Base-by-base conservation (phyloP, 495 filamentous ascomycete genomes). In the Penicillium coprophilum region DNA sequence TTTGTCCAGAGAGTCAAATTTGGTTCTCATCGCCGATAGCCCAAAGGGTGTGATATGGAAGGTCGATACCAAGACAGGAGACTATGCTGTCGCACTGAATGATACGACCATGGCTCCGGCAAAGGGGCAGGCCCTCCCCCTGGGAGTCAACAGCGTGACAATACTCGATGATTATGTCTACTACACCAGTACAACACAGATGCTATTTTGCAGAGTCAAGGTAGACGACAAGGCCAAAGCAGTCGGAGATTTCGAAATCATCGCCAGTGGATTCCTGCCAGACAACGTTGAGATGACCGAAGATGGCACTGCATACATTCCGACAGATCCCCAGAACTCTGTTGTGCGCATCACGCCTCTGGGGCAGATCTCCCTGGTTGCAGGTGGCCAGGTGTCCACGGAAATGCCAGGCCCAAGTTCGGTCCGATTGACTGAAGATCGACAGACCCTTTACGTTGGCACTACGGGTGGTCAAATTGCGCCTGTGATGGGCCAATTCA, bases 1-100 rank as follows among this genome's bases (percentile, higher is more conserved):
- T 6, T 67, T 74, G 38, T 60, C 61, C 0, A 57, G 62, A 53
- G 59, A 50, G 2, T 62, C 60, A 9, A 19, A 59, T 21, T 23
- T 71, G 15, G 63, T 77, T 4, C 59, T 81, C 9, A 60, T 72
- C 36, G 72, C 76, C n/a, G 76, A 79, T 48, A 73, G 72, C 7
- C 62, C 52, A 12, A 60, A 68, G 31, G 76, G 72, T 1, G 61
- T 55, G 0, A 53, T 76, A 1, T 75, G 69, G 65, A 70, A 64
- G 31, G 31, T 78, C 41, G 60, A 76, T 50, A 58, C 59, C 10
- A 38, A 58, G 20, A 65, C 71, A 5, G 71, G 72, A 3, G 60
- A 71, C n/a, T 71, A 70, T 52, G 41, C 45, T 2, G 52, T 70
- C 24, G 68, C 69, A 7, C 39, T 74, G 24, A 56, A 70, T 38